A percentile compares a stretch with the other conserved stretches of the same genome.
Evolutionary conservation across 1,284 basidiomycete species (phyloP).

Genomic region (Cryptococcus wingfieldii): DNA sequence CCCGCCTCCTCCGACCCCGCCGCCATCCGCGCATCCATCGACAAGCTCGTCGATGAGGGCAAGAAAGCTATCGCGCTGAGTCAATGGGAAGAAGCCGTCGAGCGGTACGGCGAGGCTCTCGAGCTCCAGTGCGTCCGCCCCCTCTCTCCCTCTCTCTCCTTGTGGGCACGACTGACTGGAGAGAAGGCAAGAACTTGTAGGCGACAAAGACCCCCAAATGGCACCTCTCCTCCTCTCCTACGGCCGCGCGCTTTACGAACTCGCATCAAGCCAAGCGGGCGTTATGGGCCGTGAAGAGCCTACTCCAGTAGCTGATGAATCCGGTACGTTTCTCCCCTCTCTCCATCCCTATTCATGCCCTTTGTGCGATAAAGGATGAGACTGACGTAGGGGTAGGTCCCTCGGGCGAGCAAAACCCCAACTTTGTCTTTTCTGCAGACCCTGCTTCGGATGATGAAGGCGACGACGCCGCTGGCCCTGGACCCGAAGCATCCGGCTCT

Average conservation of each 20-base stretch:
- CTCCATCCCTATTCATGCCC: not conserved
- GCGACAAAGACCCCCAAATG: slow-evolving; percentile 68
- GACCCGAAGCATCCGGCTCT: slow-evolving; percentile 11
- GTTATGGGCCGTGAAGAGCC: slow-evolving; percentile 73
- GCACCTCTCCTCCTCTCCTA: slow-evolving; percentile 81
- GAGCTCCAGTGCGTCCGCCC: slow-evolving; percentile 63
- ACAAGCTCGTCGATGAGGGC: slow-evolving; percentile 42
- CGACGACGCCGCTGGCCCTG: slow-evolving; percentile 21
- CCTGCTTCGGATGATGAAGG: slow-evolving; percentile 29
- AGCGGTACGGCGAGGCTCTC: slow-evolving; percentile 75
- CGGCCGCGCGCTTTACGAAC: slow-evolving; percentile 80
- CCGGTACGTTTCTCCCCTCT: slow-evolving; percentile 9
- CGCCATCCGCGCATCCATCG: slow-evolving; percentile 24
- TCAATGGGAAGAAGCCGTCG: slow-evolving; percentile 80
- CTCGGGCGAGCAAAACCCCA: slow-evolving; percentile 12
- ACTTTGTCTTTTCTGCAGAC: slow-evolving; percentile 39
- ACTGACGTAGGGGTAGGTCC: not conserved
- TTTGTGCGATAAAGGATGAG: no score
- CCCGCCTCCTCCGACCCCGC: slow-evolving; percentile 3
- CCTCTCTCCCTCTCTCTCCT: not conserved
- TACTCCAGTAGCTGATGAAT: slow-evolving; percentile 52
- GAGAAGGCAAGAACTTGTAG: slow-evolving; percentile 62
- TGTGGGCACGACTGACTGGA: slow-evolving; percentile 2
- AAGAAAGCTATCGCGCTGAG: slow-evolving; percentile 70
- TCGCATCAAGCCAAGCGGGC: slow-evolving; percentile 71